phyloP scores from a whole-genome alignment of 208 protist species.

The Tritrichomonas foetus region DNA sequence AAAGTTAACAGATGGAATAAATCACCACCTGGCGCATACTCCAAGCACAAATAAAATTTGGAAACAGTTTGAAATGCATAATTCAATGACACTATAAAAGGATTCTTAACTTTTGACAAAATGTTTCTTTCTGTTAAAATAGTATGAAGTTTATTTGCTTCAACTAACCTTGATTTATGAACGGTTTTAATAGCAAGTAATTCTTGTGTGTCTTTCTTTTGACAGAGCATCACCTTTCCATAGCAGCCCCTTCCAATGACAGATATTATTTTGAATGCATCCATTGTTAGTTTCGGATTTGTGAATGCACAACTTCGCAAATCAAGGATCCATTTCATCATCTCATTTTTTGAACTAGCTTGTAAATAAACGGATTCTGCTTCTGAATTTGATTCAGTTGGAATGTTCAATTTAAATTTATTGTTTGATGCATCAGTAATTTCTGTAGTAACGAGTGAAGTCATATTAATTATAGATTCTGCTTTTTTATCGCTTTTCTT shows the following conservation, averaged over 20 bases:
- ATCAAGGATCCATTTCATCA: constrained; percentile 20
- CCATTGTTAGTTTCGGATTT: background rate
- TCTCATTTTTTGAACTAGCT: background rate
- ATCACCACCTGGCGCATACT: constrained; percentile 69
- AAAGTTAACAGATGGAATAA: constrained; percentile 67
- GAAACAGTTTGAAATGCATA: background rate
- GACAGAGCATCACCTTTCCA: background rate
- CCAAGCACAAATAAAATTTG: constrained; percentile 67
- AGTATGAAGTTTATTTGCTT: background rate
- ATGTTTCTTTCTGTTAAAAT: background rate
- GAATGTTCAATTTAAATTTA: too few species aligned
- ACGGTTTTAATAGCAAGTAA: background rate
- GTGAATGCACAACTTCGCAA: background rate
- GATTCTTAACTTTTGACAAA: background rate
- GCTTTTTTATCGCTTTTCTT: too few species aligned
- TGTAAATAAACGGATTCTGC: background rate
- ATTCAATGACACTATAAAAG: background rate
- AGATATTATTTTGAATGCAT: background rate
- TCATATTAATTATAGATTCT: too few species aligned
- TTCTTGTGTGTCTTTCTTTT: background rate
- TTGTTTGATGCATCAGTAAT: too few species aligned
- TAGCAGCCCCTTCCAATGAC: background rate
- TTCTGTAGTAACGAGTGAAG: too few species aligned
- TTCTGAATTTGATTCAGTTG: too few species aligned
- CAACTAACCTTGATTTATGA: background rate